phyloP scores from a whole-genome alignment of 768 basidiomycete genomes.

The Russula lepida region DNA sequence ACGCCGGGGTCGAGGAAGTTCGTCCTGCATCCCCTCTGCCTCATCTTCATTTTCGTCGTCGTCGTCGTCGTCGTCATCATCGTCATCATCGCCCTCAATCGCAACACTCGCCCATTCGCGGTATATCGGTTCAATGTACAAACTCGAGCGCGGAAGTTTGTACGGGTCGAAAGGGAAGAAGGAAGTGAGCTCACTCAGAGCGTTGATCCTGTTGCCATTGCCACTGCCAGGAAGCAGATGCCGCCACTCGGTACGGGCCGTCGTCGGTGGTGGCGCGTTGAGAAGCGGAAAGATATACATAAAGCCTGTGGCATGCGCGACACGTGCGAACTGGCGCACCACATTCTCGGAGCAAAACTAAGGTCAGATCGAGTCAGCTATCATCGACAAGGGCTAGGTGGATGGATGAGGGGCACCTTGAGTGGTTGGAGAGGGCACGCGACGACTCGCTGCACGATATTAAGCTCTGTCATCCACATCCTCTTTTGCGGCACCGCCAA shows the following conservation, averaged over 20 bases:
- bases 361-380: neutral
- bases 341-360: constrained; percentile 88
- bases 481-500: constrained; percentile 30
- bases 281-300: constrained; percentile 92
- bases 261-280: constrained; percentile 48
- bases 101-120: constrained; percentile 85
- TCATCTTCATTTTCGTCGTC: constrained; percentile 50
- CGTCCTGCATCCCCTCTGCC: constrained; percentile 31
- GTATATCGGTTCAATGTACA: constrained; percentile 77
- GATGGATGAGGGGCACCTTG: constrained; percentile 43
- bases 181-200: constrained; percentile 64
- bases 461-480: constrained; percentile 82
- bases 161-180: constrained; percentile 99
- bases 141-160: constrained; percentile 69
- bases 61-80: constrained; percentile 64
- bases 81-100: constrained; percentile 57
- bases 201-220: constrained; percentile 10
- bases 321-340: constrained; percentile 86
- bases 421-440: constrained; percentile 82
- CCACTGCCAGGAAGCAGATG: neutral
- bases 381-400: neutral
- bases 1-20: constrained; percentile 15
- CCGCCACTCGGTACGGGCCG: constrained; percentile 18
- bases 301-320: constrained; percentile 86
- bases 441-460: constrained; percentile 71